Percentiles rank a stretch among this genome's conserved stretches.
Evolutionary conservation across 139 green algal genomes (phyloP).

Genomic region (Picochlorum sp.): DNA sequence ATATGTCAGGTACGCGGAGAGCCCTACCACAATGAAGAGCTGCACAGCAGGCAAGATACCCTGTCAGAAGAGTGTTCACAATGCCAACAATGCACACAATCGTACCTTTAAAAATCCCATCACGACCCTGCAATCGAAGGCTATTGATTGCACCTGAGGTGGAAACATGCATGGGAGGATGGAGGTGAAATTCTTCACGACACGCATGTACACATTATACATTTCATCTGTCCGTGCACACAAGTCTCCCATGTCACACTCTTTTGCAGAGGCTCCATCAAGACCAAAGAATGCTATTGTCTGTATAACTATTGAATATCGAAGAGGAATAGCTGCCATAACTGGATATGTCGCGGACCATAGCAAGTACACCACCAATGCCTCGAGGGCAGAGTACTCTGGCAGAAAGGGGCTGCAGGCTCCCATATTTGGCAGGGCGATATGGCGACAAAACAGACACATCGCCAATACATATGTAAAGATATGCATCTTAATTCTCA

Average conservation of each 20-base stretch:
- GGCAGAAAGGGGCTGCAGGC: not conserved
- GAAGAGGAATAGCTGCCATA: conserved; percentile 2
- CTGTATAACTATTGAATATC: not conserved
- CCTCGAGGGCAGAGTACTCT: not conserved
- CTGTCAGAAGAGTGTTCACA: not conserved
- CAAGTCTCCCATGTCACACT: not conserved
- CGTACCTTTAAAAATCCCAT: not conserved
- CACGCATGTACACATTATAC: not conserved
- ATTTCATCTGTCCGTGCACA: not conserved
- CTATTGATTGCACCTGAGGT: not conserved
- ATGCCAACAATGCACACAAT: not conserved
- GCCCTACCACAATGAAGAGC: not conserved
- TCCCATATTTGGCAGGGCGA: not conserved
- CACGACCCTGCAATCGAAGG: not conserved
- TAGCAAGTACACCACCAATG: not conserved
- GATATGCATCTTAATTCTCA: not conserved
- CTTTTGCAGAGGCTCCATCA: not conserved
- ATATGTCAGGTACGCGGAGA: not conserved
- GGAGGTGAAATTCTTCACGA: not conserved
- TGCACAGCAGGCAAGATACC: not conserved
- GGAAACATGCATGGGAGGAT: not conserved
- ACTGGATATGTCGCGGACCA: not conserved
- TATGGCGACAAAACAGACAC: not conserved
- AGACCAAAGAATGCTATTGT: not conserved
- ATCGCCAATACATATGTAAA: not conserved